Evolutionary conservation across 306 rosid genomes (phyloP), one percentile per base, ranked within the genome.

Genomic region (Morella rubra): DNA sequence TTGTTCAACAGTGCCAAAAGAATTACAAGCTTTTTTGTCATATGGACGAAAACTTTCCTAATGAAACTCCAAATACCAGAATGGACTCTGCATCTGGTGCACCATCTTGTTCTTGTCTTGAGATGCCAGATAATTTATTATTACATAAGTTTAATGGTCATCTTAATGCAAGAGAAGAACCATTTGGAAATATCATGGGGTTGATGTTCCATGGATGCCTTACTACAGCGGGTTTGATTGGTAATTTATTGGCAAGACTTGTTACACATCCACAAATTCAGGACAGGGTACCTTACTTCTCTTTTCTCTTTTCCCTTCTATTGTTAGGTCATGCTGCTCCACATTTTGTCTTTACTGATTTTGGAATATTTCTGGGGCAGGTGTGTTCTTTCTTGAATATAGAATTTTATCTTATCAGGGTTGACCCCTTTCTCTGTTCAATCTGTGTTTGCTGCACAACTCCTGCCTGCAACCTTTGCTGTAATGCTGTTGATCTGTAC

Each of bases 201-300:
- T 73, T 90, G 81, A 90, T 90, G 92, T 84, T 85, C 84, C 94
- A 91, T 78, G 98, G 98, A 85, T 86, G 91, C 84, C 86, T 87
- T 71, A 85, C 90, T 76, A 89, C 90, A 2, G 83, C 89, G 15
- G 80, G 88, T 70, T 83, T 93, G 86, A 86, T 93, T 15, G 72
- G 84, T 71, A 85, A 83, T 69, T 71, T 86, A 44, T 78, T 93
- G 86, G 82, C 79, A 74, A 84, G 83, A 85, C 94, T 91, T 76
- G 90, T 32, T 60, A 80, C 62, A 66, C 90, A 91, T 80, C 80
- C 71, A 13, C 79, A 89, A 78, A 81, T 89, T 85, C 98, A 93
- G 79, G 90, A 90, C 50, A 85, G 89, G 98, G 96, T 93, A 61
- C 58, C 20, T 60, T 69, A 77, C 40, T 76, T 44, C 11, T 61